These are phyloP conservation scores for Fusarium acutatum DNA, from an alignment of 2,329 filamentous ascomycete species.

Conservation along the genomic window DNA sequence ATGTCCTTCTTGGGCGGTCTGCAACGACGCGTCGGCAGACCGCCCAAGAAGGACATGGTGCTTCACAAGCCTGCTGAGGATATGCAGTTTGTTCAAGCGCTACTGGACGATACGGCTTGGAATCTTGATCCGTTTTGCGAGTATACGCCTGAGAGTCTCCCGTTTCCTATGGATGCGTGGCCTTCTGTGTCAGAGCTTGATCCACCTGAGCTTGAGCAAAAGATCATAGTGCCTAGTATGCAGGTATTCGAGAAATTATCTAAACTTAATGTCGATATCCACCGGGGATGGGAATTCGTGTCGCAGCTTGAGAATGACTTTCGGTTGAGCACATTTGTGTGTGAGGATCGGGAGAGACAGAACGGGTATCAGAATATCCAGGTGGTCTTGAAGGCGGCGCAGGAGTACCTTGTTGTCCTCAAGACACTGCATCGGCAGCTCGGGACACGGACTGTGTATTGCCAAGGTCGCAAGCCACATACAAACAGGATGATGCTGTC, in stretches of 20 bases:
- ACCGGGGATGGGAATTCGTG: constrained; percentile 23
- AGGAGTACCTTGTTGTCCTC: constrained; percentile 41
- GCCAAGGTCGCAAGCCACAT: not conserved
- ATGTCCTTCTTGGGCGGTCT: too few species aligned
- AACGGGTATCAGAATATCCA: constrained; percentile 37
- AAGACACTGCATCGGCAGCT: constrained; percentile 38
- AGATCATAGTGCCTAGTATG: constrained; percentile 10
- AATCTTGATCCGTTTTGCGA: constrained; percentile 23
- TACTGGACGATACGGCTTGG: constrained; percentile 30
- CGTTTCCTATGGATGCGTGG: constrained; percentile 36
- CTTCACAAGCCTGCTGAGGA: constrained; percentile 3
- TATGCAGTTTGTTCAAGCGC: constrained; percentile 26
- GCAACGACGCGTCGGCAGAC: constrained; percentile 46
- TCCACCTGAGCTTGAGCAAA: not conserved
- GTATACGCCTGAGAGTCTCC: constrained; percentile 12
- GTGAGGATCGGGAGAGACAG: constrained; percentile 1
- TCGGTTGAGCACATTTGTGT: constrained; percentile 28
- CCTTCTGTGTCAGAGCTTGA: constrained; percentile 21
- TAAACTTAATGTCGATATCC: constrained; percentile 34
- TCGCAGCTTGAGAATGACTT: not conserved
- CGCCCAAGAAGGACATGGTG: constrained; percentile 34
- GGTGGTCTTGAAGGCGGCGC: constrained; percentile 27
- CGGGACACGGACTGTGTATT: constrained; percentile 12
- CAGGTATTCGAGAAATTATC: constrained; percentile 34
- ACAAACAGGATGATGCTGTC: constrained; percentile 5